Evolutionary conservation across 768 basidiomycete genomes (phyloP).

Genomic region (Fistulinella prunicolor): DNA sequence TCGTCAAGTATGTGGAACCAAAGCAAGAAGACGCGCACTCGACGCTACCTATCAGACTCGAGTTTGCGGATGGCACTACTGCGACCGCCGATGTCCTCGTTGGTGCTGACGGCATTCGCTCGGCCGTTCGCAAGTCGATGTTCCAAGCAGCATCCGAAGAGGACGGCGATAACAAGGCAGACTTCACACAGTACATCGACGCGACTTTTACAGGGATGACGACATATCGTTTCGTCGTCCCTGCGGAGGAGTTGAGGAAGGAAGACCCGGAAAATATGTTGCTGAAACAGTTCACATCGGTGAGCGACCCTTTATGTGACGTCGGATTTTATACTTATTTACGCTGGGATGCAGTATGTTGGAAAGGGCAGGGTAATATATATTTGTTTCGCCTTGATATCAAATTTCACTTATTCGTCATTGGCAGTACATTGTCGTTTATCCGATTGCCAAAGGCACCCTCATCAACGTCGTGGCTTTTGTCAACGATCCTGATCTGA

Average conservation of each 20-base stretch:
- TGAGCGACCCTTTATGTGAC: conserved; percentile 12
- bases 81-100: conserved; percentile 41
- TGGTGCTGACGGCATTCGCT: conserved; percentile 45
- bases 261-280: conserved; percentile 22
- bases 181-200: conserved; percentile 14
- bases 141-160: conserved; percentile 17
- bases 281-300: conserved; percentile 17
- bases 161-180: not conserved
- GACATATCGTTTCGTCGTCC: conserved; percentile 38
- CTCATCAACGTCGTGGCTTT: conserved; percentile 37
- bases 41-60: conserved; percentile 10
- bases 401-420: not conserved
- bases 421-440: conserved; percentile 38
- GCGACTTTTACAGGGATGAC: conserved; percentile 42
- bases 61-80: conserved; percentile 14
- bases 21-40: conserved; percentile 26
- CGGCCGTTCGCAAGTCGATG: conserved; percentile 24
- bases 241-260: conserved; percentile 30
- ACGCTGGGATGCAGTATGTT: too few species aligned
- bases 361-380: conserved; percentile 8
- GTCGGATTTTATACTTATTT: too few species aligned
- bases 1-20: conserved; percentile 11
- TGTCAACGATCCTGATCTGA: conserved; percentile 26
- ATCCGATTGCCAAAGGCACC: conserved; percentile 37
- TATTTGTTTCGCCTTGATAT: not conserved